Conservation (phyloP, 805 yeast genomes). For the Candida piceae region DNA sequence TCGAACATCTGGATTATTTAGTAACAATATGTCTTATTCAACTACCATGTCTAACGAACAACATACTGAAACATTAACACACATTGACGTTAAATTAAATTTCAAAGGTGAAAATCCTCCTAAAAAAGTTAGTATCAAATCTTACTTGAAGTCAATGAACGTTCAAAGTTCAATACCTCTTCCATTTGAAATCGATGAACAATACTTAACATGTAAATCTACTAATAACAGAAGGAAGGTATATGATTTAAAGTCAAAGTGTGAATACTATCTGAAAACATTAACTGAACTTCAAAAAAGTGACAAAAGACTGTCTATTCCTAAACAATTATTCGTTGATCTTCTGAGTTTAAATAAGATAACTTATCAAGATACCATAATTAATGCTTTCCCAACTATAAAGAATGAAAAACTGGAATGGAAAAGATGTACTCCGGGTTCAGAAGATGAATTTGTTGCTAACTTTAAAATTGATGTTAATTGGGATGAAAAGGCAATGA, state of each 20-base stretch:
- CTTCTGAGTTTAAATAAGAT: constrained; percentile 24
- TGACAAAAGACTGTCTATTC: constrained; percentile 1
- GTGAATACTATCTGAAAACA: constrained; percentile 2
- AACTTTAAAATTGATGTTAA: constrained; percentile 5
- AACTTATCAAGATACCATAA: constrained; percentile 1
- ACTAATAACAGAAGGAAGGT: neutral
- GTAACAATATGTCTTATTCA: too few species aligned
- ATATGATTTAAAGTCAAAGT: constrained; percentile 6
- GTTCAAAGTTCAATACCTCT: constrained; percentile 18
- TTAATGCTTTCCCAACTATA: constrained; percentile 9
- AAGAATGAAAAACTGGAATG: neutral
- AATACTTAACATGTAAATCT: neutral
- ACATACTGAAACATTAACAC: neutral
- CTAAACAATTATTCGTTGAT: constrained; percentile 18
- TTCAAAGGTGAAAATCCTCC: constrained; percentile 1
- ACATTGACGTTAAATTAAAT: neutral
- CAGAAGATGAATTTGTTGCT: constrained; percentile 3
- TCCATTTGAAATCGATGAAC: constrained; percentile 33
- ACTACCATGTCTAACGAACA: neutral
- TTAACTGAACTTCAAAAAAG: constrained; percentile 3
- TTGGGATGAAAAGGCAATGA: constrained; percentile 18
- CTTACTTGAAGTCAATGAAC: constrained; percentile 7
- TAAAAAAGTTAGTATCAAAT: neutral
- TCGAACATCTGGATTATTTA: neutral
- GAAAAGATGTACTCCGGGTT: neutral